These are phyloP conservation scores for Conringia planisiliqua DNA, from an alignment of 345 rosid genomes.

Conservation along the genomic window DNA sequence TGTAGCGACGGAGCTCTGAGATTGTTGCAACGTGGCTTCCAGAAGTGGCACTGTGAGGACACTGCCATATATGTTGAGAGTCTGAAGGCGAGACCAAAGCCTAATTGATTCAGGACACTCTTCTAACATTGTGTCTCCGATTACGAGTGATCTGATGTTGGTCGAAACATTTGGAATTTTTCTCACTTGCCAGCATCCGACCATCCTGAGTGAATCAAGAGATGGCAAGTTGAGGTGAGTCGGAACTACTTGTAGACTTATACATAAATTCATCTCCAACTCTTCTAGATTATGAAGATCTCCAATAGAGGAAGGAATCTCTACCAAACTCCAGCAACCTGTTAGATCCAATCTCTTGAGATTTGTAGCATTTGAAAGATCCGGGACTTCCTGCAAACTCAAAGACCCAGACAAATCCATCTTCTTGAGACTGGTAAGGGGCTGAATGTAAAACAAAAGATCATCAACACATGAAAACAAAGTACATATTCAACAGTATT, in stretches of 20 bases:
- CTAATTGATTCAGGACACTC: not conserved
- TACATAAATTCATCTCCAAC: not conserved
- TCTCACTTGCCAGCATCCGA: slow-evolving; percentile 16
- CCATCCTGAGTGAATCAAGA: not conserved
- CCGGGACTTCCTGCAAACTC: slow-evolving; percentile 18
- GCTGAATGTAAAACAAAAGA: slow-evolving; percentile 12
- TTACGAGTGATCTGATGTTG: not conserved
- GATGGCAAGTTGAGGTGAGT: not conserved
- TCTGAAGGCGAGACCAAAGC: not conserved
- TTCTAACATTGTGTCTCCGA: not conserved
- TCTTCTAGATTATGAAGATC: not conserved
- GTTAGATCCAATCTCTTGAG: slow-evolving; percentile 9
- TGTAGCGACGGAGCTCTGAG: not conserved
- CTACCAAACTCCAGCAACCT: slow-evolving; percentile 23
- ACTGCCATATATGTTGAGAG: not conserved
- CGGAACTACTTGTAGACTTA: slow-evolving; percentile 1
- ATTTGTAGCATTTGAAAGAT: slow-evolving; percentile 26
- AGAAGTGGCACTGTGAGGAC: not conserved
- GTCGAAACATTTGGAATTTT: slow-evolving; percentile 4
- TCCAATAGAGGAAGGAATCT: slow-evolving; percentile 8
- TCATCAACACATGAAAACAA: not conserved
- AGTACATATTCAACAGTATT: not conserved
- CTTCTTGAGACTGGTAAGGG: slow-evolving; percentile 8
- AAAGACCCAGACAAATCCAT: not conserved
- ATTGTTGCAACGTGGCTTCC: not conserved